Percentiles rank a stretch among this genome's conserved stretches.
phyloP scores from a whole-genome alignment of 257 asterid species.

The Penstemon davidsonii region DNA sequence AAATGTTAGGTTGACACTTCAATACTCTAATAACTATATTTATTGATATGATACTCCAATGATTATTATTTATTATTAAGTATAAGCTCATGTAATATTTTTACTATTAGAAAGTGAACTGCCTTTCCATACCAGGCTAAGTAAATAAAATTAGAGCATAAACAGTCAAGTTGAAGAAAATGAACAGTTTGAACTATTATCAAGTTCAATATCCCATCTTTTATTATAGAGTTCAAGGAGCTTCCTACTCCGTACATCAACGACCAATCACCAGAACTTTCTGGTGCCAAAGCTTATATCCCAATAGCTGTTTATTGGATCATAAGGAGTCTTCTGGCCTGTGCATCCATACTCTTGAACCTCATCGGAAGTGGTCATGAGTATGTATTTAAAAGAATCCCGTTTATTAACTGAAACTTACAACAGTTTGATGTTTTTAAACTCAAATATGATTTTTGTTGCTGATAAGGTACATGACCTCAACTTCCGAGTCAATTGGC shows the following conservation, averaged over 20 bases:
- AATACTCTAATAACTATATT: no score
- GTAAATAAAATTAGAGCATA: no score
- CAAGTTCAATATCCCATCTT: no score
- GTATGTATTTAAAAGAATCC: constrained; percentile 36
- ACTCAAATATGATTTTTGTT: background rate
- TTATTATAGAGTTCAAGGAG: constrained; percentile 45
- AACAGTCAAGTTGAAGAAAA: no score
- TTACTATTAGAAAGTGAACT: no score
- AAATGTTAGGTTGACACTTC: no score
- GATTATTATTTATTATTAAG: no score
- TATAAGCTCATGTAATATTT: no score
- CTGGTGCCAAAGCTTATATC: constrained; percentile 43
- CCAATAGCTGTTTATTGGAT: constrained; percentile 75
- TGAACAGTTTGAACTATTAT: no score
- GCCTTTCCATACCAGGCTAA: no score
- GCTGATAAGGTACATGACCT: constrained; percentile 40
- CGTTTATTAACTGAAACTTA: background rate
- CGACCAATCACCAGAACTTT: constrained; percentile 37
- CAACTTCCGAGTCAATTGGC: constrained; percentile 56
- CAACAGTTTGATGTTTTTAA: background rate
- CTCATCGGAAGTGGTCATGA: constrained; percentile 75
- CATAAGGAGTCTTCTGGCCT: constrained; percentile 62
- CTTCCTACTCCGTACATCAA: constrained; percentile 46
- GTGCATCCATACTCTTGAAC: constrained; percentile 55
- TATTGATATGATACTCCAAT: no score